Evolutionary conservation across 1,284 basidiomycete species (phyloP), one percentile per base, ranked within the genome.

Genomic region (Malassezia caprae): DNA sequence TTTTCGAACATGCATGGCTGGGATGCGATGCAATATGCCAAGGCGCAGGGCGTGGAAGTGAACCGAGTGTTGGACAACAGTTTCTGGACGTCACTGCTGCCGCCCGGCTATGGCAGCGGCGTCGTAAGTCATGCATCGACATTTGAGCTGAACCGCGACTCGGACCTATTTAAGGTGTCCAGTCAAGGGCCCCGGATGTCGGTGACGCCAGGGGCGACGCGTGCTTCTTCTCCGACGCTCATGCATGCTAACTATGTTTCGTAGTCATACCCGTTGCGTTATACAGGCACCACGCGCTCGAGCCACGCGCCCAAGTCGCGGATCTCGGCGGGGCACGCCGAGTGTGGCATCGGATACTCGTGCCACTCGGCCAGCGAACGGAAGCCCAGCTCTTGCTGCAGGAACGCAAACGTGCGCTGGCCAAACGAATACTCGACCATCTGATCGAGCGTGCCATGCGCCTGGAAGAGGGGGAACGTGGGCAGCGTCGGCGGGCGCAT

Each of bases 271-370:
- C 23, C 39, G 28, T 24, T 42, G 44, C 3, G 28, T 37, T 27
- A 46, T 45, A 54, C 19, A 27, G 54, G 48, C 26, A 57, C 8
- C 11, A 57, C 55, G 15, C 46, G 43, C 27, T 51, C 43, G 23
- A 57, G 55, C 55, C 55, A 57, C 21, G n/a, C 8, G 19, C 40
- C 41, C 15, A 51, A n/a, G 19, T 57, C 55, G 31, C 17, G 31
- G 32, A 57, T 52, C 54, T 73, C 71, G 43, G 71, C 61, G 2
- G 68, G 62, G 48, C 70, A 71, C 8, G 72, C 72, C 42, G 64
- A 65, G 54, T 74, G 72, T 7, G 62, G 61, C 69, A 74, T 72
- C 13, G 44, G 48, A 47, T 74, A 74, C 19, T 61, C 60, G 54
- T 67, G 56, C 31, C 63, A 68, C 23, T 58, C 48, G 48, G 68